These are phyloP conservation scores for Chlorella sp. DNA, from an alignment of 139 green algal species.

Conservation along the genomic window DNA sequence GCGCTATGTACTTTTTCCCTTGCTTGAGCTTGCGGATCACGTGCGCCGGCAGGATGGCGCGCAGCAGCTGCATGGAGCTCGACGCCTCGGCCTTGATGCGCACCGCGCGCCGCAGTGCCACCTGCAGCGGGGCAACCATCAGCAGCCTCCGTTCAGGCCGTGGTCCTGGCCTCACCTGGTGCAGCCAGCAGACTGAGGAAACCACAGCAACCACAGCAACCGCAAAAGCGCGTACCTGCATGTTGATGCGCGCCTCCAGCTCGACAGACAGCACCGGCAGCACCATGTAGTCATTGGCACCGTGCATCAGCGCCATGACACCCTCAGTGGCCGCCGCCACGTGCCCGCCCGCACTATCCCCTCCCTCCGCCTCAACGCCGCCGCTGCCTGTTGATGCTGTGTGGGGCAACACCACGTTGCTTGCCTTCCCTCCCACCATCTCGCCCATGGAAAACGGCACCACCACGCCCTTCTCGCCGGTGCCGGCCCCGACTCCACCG, in stretches of 20 bases:
- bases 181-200: no score
- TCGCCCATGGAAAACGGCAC: no score
- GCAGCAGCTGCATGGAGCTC: constrained; percentile 7
- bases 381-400: no score
- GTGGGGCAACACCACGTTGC: no score
- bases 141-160: no score
- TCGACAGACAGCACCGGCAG: constrained; percentile 5
- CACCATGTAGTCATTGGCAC: constrained; percentile 9
- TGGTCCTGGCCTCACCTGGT: no score
- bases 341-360: no score
- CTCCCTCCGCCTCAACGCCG: no score
- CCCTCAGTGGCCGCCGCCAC: constrained; percentile 4
- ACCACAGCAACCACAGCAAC: no score
- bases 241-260: constrained; percentile 14
- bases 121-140: neutral
- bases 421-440: no score
- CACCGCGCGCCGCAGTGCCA: constrained; percentile 10
- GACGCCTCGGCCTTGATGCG: constrained; percentile 13
- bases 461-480: no score
- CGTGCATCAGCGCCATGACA: neutral
- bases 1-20: constrained; percentile 4
- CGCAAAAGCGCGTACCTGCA: constrained; percentile 13
- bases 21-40: constrained; percentile 10
- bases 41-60: constrained; percentile 6
- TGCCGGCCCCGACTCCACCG: no score